These are phyloP conservation scores for Hypoxylon sp. DNA, from an alignment of 2,329 filamentous ascomycete species.

Conservation along the genomic window DNA sequence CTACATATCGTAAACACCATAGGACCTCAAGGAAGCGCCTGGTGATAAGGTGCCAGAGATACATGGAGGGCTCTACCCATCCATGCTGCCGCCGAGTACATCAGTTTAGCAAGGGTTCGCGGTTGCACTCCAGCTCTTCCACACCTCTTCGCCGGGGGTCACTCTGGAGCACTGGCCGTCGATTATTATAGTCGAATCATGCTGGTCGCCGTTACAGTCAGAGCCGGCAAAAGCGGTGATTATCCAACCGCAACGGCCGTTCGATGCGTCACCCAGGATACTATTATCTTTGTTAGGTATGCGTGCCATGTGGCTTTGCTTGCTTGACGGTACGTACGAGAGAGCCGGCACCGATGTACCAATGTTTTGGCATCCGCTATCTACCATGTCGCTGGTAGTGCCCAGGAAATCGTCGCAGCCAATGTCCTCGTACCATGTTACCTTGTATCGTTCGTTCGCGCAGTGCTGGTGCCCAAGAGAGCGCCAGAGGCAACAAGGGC, in stretches of 20 bases:
- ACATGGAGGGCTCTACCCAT: not conserved
- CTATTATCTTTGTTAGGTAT: not conserved
- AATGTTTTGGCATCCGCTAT: not conserved
- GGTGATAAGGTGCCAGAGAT: not conserved
- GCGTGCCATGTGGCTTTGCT: not conserved
- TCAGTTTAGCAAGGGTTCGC: constrained; percentile 1
- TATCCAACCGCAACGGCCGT: not conserved
- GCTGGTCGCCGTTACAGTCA: not conserved
- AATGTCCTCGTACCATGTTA: not conserved
- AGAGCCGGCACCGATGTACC: not conserved
- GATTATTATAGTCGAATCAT: not conserved
- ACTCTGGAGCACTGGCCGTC: not conserved
- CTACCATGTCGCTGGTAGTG: not conserved
- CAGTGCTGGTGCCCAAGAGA: not conserved
- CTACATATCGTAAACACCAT: not conserved
- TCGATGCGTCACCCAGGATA: not conserved
- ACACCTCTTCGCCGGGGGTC: not conserved
- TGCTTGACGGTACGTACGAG: not conserved
- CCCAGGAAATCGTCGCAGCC: constrained; percentile 2
- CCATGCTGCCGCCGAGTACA: not conserved
- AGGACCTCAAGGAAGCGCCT: not conserved
- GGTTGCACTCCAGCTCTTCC: not conserved
- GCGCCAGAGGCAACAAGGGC: not conserved
- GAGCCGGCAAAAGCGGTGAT: not conserved
- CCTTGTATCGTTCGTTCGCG: not conserved